Conservation (phyloP, 345 rosid species). For the Gossypium anomalum region DNA sequence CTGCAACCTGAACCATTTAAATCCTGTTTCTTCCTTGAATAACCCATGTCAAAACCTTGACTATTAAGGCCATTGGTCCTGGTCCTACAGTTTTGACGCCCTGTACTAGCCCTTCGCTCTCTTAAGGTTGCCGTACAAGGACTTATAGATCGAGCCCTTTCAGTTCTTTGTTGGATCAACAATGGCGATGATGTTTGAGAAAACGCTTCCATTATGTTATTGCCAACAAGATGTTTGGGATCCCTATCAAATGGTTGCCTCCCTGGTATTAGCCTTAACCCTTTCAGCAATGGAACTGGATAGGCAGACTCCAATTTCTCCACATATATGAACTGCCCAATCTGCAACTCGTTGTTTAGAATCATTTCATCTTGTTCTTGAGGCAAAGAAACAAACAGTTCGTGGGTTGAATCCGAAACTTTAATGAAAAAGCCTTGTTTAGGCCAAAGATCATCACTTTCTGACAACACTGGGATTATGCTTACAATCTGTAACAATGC, state of each 20-base stretch:
- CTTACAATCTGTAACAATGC: slow-evolving; percentile 57
- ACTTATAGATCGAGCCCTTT: slow-evolving; percentile 24
- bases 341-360: slow-evolving; percentile 48
- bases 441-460: slow-evolving; percentile 70
- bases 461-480: slow-evolving; percentile 66
- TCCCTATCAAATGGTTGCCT: slow-evolving; percentile 42
- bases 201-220: slow-evolving; percentile 38
- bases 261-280: slow-evolving; percentile 56
- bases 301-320: slow-evolving; percentile 53
- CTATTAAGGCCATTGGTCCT: slow-evolving; percentile 6
- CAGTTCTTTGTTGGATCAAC: not conserved
- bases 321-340: slow-evolving; percentile 53
- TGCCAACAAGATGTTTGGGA: slow-evolving; percentile 48
- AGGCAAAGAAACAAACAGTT: slow-evolving; percentile 55
- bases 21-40: slow-evolving; percentile 31
- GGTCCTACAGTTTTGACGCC: not conserved
- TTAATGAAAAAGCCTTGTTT: slow-evolving; percentile 65
- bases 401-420: slow-evolving; percentile 61
- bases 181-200: slow-evolving; percentile 16
- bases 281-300: slow-evolving; percentile 65
- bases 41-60: slow-evolving; percentile 15
- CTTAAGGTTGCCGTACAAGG: slow-evolving; percentile 1
- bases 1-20: slow-evolving; percentile 29
- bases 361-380: slow-evolving; percentile 61
- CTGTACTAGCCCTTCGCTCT: not conserved